Base-by-base conservation (phyloP, 768 basidiomycete species). In the Suillus subluteus region DNA sequence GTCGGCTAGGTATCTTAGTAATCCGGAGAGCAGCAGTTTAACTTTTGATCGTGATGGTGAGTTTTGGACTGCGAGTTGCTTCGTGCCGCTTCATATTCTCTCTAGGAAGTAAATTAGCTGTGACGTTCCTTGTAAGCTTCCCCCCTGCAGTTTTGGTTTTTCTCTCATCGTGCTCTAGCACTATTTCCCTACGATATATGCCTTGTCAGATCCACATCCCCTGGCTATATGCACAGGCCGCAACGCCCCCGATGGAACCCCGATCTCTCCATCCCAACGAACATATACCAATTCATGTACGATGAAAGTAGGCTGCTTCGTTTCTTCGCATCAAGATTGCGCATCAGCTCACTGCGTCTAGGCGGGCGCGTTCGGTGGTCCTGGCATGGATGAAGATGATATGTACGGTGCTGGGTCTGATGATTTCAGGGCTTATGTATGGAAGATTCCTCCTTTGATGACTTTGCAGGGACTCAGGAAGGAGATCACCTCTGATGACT, bases 371-470 rank as follows among this genome's bases (percentile, higher is more conserved):
- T 94, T 95, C 68, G 91, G 93, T 44, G 86, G 87, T 3, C 82
- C 83, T 2, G 84, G 83, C 5, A 71, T 83, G 37, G 80, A 83
- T 58, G 76, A 70, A 30, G 90, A 91, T 64, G 75, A 82, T 38
- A 86, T 89, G 70, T 95, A 89, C 72, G 84, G 83, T 43, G 85
- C 86, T n/a, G 94, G 94, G 18, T 94, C 91, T 13, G 94, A 95
- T 73, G 91, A 95, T 75, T 95, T 94, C 73, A 82, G 88, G 44
- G 86, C 83, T 23, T 95, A 95, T 69, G 74, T 93, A 30, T 95
- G 94, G 94, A 86, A 84, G 69, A 80, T 95, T 43, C 93, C 94
- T 4, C 72, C 83, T 15, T 67, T 83, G 4, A 65, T 70, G 12
- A 76, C 79, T 18, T 80, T 92, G 55, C 66, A 72, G 1, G 81